Evolutionary conservation across 805 yeast genomes (phyloP).

Genomic region (Scheffersomyces coipomensis): DNA sequence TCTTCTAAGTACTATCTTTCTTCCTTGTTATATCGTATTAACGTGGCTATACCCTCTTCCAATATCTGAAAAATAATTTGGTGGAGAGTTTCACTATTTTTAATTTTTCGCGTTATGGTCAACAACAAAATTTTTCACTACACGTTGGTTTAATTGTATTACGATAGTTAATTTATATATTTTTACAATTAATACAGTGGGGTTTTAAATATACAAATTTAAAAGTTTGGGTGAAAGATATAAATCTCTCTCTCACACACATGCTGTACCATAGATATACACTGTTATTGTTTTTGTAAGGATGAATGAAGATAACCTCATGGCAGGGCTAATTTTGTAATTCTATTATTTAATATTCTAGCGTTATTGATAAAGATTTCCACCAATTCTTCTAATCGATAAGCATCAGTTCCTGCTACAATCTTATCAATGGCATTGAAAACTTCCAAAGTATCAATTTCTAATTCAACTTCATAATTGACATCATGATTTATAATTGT

Average conservation of each 20-base stretch:
- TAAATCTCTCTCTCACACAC: background rate
- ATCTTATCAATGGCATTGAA: slow-evolving; percentile 42
- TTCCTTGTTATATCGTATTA: no score
- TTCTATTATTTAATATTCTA: slow-evolving; percentile 41
- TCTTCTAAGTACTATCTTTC: no score
- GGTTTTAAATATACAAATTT: no score
- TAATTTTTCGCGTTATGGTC: no score
- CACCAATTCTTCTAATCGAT: slow-evolving; percentile 43
- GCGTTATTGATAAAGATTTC: slow-evolving; percentile 45
- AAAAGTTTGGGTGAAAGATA: background rate
- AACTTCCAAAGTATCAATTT: slow-evolving; percentile 37
- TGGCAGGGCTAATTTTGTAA: slow-evolving; percentile 34
- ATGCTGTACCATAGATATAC: background rate
- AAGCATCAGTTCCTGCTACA: slow-evolving; percentile 34
- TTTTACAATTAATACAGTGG: no score
- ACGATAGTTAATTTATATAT: no score
- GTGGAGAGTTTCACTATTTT: no score
- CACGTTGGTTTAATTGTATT: no score
- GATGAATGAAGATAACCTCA: background rate
- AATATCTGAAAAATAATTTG: no score
- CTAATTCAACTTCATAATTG: slow-evolving; percentile 39
- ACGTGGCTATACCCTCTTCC: no score
- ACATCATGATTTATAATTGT: slow-evolving; percentile 33
- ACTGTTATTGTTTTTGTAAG: background rate
- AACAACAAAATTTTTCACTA: no score